These are phyloP conservation scores for Blastobotrys mokoenaii DNA, from an alignment of 805 yeast species.

Conservation along the genomic window DNA sequence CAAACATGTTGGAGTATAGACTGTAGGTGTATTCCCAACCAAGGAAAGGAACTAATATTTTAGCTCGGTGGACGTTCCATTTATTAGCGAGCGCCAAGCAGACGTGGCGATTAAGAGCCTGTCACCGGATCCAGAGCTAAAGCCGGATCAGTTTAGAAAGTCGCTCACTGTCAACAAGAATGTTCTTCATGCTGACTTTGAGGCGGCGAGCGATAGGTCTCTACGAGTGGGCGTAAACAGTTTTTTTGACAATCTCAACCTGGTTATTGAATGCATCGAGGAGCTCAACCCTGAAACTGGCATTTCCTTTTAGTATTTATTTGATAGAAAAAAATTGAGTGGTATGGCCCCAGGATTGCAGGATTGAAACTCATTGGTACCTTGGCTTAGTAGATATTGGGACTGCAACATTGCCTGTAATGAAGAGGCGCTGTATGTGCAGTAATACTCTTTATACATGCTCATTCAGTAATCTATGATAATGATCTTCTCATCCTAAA, in stretches of 20 bases:
- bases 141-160: constrained; percentile 54
- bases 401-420: too few species aligned
- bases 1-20: constrained; percentile 3
- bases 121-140: constrained; percentile 73
- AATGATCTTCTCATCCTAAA: too few species aligned
- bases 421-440: too few species aligned
- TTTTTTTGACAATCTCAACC: constrained; percentile 65
- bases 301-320: not conserved
- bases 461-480: too few species aligned
- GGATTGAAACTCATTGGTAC: too few species aligned
- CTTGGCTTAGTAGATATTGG: too few species aligned
- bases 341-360: too few species aligned
- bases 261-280: constrained; percentile 73
- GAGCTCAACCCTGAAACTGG: constrained; percentile 34
- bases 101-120: constrained; percentile 52
- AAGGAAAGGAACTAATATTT: not conserved
- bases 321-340: too few species aligned
- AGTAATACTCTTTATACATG: too few species aligned
- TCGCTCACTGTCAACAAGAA: constrained; percentile 32
- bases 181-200: constrained; percentile 40
- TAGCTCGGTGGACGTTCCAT: constrained; percentile 49
- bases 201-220: constrained; percentile 61
- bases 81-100: constrained; percentile 51
- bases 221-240: constrained; percentile 80
- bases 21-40: constrained; percentile 4